Base-by-base conservation (phyloP, 345 rosid genomes). In the Hevea brasiliensis region DNA sequence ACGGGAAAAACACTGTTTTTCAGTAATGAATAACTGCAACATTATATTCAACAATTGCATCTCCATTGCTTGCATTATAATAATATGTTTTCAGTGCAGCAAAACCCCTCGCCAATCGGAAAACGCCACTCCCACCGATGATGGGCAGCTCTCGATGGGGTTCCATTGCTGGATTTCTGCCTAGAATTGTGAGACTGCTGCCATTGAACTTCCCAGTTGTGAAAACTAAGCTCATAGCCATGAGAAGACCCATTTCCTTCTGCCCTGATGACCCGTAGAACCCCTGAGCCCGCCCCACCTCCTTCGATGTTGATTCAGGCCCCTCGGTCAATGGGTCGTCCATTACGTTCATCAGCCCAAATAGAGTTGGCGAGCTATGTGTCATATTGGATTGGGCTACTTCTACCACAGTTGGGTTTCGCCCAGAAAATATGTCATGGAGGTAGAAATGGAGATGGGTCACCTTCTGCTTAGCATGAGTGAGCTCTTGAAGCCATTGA, bases 201-300 rank as follows among this genome's bases (percentile, higher is more conserved):
- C 68, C 75, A 17, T 72, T 72, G 42, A 37, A 72, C 42, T 60
- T 7, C 8, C 67, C 67, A 40, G 20, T 12, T 0, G 75, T 72
- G 68, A 72, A 72, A 62, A 47, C 37, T 0, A 72, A 37, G 58
- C 40, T 61, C 55, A 69, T 37, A 13, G 44, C 79, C 74, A 75
- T 61, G 26, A 63, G 13, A 23, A 75, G 53, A 1, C n/a, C 20
- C 0, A 61, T 0, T 7, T 21, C 23, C 1, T 41, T 58, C 56
- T 37, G 68, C 4, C 35, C 53, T 11, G 56, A 59, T 14, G 55
- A 67, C 0, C 69, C 74, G 12, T 68, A 68, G 15, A 75, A 18
- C 4, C 79, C 79, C 12, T 75, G 79, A 15, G 74, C 79, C 3
- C 74, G 61, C 3, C 79, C 79, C 11, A 75, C 32, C 27, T 37